Evolutionary conservation across 2,329 filamentous ascomycete species (phyloP).

Genomic region (Fusarium nodosum): DNA sequence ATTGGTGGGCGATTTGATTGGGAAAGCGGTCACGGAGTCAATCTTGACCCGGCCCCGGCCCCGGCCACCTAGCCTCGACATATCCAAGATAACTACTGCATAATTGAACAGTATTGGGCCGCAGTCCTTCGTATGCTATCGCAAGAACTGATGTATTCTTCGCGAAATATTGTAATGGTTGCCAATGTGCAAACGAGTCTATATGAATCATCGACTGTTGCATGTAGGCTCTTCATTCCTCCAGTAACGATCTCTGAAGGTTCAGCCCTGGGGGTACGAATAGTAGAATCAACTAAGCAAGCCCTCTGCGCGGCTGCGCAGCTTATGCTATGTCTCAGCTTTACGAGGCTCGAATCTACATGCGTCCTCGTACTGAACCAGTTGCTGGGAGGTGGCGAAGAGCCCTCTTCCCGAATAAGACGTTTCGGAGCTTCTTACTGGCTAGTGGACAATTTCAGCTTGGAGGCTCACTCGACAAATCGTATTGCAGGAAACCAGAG

Average conservation of each 20-base stretch:
- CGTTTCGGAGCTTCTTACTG: slow-evolving; percentile 42
- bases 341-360: slow-evolving; percentile 22
- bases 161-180: neutral
- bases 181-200: neutral
- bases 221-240: neutral
- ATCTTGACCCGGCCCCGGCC: slow-evolving; percentile 38
- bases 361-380: slow-evolving; percentile 8
- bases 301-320: slow-evolving; percentile 13
- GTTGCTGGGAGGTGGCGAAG: slow-evolving; percentile 37
- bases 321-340: slow-evolving; percentile 34
- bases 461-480: slow-evolving; percentile 36
- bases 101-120: too few relatives aligned
- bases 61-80: neutral
- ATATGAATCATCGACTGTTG: neutral
- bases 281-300: neutral
- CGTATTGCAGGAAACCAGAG: slow-evolving; percentile 24
- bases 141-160: neutral
- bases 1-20: slow-evolving; percentile 13
- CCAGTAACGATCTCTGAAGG: slow-evolving; percentile 2
- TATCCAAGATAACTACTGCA: neutral
- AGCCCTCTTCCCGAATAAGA: slow-evolving; percentile 32
- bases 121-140: neutral
- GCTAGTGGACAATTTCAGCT: slow-evolving; percentile 26
- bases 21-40: slow-evolving; percentile 48
- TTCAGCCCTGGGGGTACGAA: neutral